Conservation (phyloP, 371 early-diverging fungal genomes). For the Mortierella sp. region DNA sequence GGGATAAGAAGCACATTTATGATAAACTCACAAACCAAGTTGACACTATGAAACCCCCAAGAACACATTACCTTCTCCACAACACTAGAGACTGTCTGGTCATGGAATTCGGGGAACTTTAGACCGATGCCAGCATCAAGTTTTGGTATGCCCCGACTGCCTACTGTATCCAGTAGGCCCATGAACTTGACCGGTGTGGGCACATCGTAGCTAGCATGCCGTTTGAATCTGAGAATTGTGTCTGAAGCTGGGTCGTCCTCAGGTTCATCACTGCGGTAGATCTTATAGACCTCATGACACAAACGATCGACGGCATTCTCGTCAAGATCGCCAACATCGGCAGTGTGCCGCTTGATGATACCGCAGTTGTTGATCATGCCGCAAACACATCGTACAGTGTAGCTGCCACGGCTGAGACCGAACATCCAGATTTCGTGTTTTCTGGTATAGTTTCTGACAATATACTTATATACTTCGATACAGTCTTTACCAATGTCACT, state of each 20-base stretch:
- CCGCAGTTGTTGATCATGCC: constrained; percentile 39
- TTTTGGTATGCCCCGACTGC: constrained; percentile 12
- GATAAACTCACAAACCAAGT: not conserved
- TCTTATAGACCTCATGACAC: constrained; percentile 12
- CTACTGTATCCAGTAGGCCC: constrained; percentile 25
- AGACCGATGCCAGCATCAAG: constrained; percentile 12
- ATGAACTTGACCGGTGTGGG: constrained; percentile 33
- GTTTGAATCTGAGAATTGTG: not conserved
- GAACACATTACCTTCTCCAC: constrained; percentile 15
- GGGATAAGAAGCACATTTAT: no score
- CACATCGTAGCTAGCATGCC: constrained; percentile 6
- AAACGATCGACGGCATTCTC: no score
- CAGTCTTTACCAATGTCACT: constrained; percentile 3
- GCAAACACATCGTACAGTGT: constrained; percentile 23
- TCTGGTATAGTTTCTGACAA: constrained; percentile 9
- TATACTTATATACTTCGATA: constrained; percentile 14
- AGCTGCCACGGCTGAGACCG: constrained; percentile 23
- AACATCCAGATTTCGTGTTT: constrained; percentile 26
- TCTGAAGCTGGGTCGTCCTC: not conserved
- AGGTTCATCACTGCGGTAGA: constrained; percentile 10
- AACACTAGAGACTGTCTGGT: constrained; percentile 13
- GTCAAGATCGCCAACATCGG: no score
- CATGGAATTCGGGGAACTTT: constrained; percentile 12
- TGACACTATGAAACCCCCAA: not conserved
- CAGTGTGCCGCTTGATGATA: constrained; percentile 1